Percentiles rank a stretch among this genome's conserved stretches.
Conservation (phyloP, 2,329 filamentous ascomycete species). For the Calonectria pseudoturangicola region DNA sequence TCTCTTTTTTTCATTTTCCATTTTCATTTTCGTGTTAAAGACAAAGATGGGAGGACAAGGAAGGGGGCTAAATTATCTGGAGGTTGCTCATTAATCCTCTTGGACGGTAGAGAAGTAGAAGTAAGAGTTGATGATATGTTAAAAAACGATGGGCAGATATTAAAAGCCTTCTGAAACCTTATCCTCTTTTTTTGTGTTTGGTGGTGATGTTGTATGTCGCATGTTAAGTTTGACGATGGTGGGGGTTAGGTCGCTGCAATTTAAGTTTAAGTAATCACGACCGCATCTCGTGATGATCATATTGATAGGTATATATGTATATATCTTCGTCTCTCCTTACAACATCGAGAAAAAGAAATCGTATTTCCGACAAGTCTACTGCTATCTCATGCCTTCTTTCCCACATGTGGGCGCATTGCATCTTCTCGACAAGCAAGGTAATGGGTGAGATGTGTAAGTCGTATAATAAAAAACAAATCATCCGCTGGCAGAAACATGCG, state of each 20-base stretch:
- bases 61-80: conserved; percentile 23
- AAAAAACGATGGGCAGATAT: conserved; percentile 40
- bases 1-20: background rate
- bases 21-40: background rate
- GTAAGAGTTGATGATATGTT: conserved; percentile 47
- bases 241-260: background rate
- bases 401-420: conserved; percentile 21
- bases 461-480: conserved; percentile 26
- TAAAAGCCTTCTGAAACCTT: background rate
- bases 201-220: background rate
- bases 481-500: conserved; percentile 34
- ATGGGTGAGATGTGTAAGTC: conserved; percentile 15
- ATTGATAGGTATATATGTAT: conserved; percentile 22
- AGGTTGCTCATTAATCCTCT: conserved; percentile 31
- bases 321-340: conserved; percentile 26
- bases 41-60: conserved; percentile 23
- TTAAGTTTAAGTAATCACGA: background rate
- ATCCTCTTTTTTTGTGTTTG: background rate
- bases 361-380: conserved; percentile 32
- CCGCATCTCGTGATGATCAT: conserved; percentile 6
- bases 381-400: conserved; percentile 23
- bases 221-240: background rate
- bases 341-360: conserved; percentile 20
- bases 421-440: conserved; percentile 8
- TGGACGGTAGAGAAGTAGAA: conserved; percentile 47